A percentile compares a stretch with the other conserved stretches of the same genome.
Evolutionary conservation across 129 eudicot species (phyloP).

Genomic region (Heracleum sosnowskyi): DNA sequence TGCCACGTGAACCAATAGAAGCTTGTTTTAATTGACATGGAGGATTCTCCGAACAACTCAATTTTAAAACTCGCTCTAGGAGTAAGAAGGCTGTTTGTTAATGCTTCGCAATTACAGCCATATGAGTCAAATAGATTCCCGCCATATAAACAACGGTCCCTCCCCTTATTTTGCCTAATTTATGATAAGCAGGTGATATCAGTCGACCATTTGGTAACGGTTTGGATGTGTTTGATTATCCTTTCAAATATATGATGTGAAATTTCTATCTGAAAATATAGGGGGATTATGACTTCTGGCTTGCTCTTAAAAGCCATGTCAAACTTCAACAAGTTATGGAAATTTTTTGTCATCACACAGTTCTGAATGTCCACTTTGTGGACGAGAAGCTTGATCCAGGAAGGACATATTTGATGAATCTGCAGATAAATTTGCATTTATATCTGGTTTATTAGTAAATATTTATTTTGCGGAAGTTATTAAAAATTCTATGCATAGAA

Average conservation of each 20-base stretch:
- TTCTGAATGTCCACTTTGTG: background rate
- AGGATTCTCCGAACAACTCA: conserved; percentile 8
- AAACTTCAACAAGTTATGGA: background rate
- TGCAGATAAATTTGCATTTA: background rate
- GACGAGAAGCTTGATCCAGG: background rate
- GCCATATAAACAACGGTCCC: conserved; percentile 9
- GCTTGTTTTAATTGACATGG: background rate
- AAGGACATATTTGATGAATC: background rate
- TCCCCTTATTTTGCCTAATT: background rate
- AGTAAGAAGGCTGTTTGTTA: conserved; percentile 8
- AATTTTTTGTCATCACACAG: background rate
- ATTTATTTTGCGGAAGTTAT: background rate
- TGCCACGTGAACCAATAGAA: conserved; percentile 18
- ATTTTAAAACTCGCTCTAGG: background rate
- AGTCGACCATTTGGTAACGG: background rate
- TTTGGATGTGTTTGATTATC: background rate
- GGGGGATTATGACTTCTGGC: background rate
- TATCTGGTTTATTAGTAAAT: background rate
- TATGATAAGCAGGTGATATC: conserved; percentile 6
- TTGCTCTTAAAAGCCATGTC: background rate
- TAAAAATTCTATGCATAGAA: background rate
- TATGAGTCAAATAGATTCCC: conserved; percentile 9
- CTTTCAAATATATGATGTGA: background rate
- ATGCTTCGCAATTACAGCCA: conserved; percentile 12
- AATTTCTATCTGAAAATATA: background rate